Base-by-base conservation (phyloP, 192 early-diverging fungal species). In the Coemansia reversa region DNA sequence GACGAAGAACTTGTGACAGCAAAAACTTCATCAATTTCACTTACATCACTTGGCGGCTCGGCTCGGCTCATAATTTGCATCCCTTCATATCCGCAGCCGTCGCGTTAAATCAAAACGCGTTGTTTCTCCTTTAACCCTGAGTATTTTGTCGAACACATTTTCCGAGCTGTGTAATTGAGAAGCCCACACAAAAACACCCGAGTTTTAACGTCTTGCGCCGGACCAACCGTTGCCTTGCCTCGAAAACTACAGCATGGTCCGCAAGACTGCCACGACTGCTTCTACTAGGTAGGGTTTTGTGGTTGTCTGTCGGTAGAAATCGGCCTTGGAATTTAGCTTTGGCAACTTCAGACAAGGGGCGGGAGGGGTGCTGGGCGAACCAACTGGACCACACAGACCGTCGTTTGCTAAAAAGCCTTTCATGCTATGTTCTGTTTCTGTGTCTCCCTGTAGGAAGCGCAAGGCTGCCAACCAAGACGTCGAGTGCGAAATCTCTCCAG, bases 401-500 rank as follows among this genome's bases (percentile, higher is more conserved):
- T 12, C 14, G 9, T 45, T 1, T 45, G 1, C 39, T 45, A 45
- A 45, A 0, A 45, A 45, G 9, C 9, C 14, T 16, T 45, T 9
- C 39, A 16, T 45, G 16, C 39, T 45, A 0, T 18, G 55, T 32
- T 29, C 7, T 30, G 55, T 32, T 32, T 52, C 51, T 24, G 2
- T n/a, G 51, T 14, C 39, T 2, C 3, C 0, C 0, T 49, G 58
- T 65, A 72, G 70, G 29, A 72, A 72, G 59, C 62, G 63, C 59
- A 69, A 55, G 58, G 49, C 60, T 25, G 53, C 48, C 8, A 67
- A 59, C 45, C 9, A 24, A 12, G 39, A 32, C 23, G 58, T 55
- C 29, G 74, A 70, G 25, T 22, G 18, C n/a, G 63, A 66, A 28
- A 61, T 79, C 28, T 61, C 73, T 33, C 76, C 76, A 3, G 52